Conservation (phyloP, 73 alveolate species). For the Paramecium caudatum region DNA sequence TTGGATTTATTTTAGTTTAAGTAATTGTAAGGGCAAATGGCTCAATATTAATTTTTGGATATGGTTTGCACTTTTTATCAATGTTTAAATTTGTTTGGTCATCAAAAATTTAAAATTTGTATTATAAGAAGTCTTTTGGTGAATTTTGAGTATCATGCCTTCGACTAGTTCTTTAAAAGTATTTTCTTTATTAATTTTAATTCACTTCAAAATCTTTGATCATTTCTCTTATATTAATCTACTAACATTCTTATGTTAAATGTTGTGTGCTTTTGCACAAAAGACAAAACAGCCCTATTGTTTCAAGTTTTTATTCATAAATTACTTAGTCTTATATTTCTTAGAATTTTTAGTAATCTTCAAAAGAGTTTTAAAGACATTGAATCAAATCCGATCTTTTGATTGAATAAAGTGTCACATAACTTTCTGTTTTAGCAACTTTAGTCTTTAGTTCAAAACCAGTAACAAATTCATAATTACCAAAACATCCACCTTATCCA, state of each 20-base stretch:
- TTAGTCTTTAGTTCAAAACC: background rate
- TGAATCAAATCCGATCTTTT: background rate
- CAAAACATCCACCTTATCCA: slow-evolving; percentile 20
- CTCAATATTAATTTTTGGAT: background rate
- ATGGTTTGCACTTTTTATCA: background rate
- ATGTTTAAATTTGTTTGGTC: background rate
- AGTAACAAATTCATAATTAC: slow-evolving; percentile 42
- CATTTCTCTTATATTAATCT: slow-evolving; percentile 25
- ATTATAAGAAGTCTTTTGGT: slow-evolving; percentile 29
- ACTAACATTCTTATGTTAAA: background rate
- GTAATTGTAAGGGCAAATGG: background rate
- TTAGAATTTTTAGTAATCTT: slow-evolving; percentile 15
- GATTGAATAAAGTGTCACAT: background rate
- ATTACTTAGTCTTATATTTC: background rate
- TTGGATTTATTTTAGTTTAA: background rate
- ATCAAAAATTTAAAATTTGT: background rate
- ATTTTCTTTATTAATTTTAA: background rate
- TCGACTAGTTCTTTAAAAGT: background rate
- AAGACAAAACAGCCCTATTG: slow-evolving; percentile 20
- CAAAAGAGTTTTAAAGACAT: slow-evolving; percentile 8
- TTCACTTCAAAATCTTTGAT: background rate
- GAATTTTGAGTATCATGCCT: slow-evolving; percentile 5
- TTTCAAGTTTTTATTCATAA: slow-evolving; percentile 15
- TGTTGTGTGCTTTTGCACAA: slow-evolving; percentile 25
- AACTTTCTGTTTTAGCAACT: background rate